Conservation (phyloP, 345 rosid genomes). For the Draba incana region DNA sequence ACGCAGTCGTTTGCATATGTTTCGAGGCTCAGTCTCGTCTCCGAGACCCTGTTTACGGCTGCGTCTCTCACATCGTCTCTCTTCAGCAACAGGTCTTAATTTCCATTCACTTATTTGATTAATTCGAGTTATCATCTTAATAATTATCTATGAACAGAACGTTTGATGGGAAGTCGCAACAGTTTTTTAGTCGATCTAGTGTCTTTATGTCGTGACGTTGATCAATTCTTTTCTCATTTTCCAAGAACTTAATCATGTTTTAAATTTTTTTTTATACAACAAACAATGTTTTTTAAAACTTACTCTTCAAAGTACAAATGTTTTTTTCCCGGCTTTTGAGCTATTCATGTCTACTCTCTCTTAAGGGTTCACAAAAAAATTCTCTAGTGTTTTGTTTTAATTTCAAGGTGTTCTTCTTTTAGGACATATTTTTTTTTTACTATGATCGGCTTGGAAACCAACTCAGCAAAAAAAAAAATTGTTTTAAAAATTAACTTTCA, state of each 20-base stretch:
- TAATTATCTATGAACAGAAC: neutral
- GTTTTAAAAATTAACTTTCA: neutral
- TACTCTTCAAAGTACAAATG: neutral
- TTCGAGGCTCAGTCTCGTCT: conserved; percentile 81
- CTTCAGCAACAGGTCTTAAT: conserved; percentile 84
- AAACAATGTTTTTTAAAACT: neutral
- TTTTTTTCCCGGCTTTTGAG: no score
- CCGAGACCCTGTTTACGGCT: conserved; percentile 78
- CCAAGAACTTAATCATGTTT: conserved; percentile 1
- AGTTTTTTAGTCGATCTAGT: conserved; percentile 27
- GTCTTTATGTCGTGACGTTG: conserved; percentile 26
- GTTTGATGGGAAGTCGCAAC: conserved; percentile 17
- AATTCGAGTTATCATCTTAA: neutral
- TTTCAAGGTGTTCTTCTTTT: conserved; percentile 1
- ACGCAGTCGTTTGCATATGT: conserved; percentile 71
- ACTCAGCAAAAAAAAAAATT: neutral
- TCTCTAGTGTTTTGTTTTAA: neutral
- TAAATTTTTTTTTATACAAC: neutral
- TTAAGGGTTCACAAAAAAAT: neutral
- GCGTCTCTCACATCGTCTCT: conserved; percentile 72
- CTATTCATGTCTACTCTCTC: neutral
- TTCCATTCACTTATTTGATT: neutral
- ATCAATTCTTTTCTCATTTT: conserved; percentile 28
- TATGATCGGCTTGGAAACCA: conserved; percentile 15
- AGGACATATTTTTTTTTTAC: neutral